Evolutionary conservation across 805 yeast genomes (phyloP), one percentile per base, ranked within the genome.

Genomic region (Ogataea nonfermentans): DNA sequence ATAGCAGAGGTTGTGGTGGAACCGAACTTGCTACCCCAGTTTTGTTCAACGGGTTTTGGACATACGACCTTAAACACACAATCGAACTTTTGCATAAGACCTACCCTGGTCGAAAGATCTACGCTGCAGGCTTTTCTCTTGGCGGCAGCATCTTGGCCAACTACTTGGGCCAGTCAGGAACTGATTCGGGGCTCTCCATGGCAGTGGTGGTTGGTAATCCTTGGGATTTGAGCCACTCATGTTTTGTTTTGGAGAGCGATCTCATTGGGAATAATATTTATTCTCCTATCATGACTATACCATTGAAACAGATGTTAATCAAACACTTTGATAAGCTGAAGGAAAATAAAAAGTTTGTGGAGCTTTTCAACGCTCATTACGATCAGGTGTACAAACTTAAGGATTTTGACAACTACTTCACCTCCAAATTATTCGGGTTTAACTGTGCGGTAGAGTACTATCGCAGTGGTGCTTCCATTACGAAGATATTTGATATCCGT

Each of bases 1-100:
- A 84, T 55, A 66, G 81, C 4, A 67, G 95, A 35, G 95, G 95
- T 5, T 87, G 95, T 61, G 81, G 87, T 42, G 66, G 82, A 34
- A 74, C 89, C 5, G 69, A 72, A 36, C 62, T 85, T 45, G 78
- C 89, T 10, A 75, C 86, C 2, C 89, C 88, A 1, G 72, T 71
- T 50, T 65, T 86, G 44, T 87, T 81, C 62, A 76, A 76, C 53
- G 95, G 83, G 1, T 69, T 76, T 19, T 79, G 89, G 74, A 78
- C 86, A 1, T 79, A 76, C 41, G 95, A 86, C 62, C 58, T 86
- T 24, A 67, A 81, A 37, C 72, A 67, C 38, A 71, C 78, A 7
- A 66, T 86, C 37, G 61, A 70, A 35, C 72, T 73, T 23, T 60
- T 86, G 49, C 65, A 71, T 29, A 42, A 45, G 29, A 56, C 65